Percentiles rank a stretch among this genome's conserved stretches.
These are phyloP conservation scores for Elsinoe australis DNA, from an alignment of 2,329 filamentous ascomycete species.

Conservation along the genomic window DNA sequence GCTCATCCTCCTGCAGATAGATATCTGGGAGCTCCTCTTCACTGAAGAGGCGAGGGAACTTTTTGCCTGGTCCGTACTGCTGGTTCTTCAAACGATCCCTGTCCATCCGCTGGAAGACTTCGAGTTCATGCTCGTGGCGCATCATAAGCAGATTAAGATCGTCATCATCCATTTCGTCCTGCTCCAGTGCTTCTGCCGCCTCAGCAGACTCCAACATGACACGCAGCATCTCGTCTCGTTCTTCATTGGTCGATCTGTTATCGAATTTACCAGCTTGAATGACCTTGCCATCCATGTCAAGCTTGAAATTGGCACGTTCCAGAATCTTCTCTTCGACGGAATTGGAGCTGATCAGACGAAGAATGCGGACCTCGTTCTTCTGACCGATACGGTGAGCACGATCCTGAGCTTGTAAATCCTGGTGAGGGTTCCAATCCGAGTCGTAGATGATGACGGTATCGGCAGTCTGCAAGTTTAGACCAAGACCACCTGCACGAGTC, in stretches of 20 bases:
- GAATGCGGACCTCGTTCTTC: constrained; percentile 97
- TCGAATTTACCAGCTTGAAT: constrained; percentile 99
- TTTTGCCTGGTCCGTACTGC: constrained; percentile 64
- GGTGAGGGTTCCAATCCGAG: constrained; percentile 98
- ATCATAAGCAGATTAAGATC: constrained; percentile 93
- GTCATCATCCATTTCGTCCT: constrained; percentile 98
- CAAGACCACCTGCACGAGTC: constrained; percentile 93
- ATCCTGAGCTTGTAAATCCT: constrained; percentile 98
- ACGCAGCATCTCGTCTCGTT: constrained; percentile 92
- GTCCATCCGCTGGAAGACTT: constrained; percentile 74
- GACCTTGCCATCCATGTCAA: constrained; percentile 99
- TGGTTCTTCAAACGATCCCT: constrained; percentile 59
- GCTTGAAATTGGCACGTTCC: constrained; percentile 91
- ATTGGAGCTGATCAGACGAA: constrained; percentile 90
- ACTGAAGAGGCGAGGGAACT: constrained; percentile 69
- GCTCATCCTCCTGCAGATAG: constrained; percentile 79
- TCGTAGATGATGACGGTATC: constrained; percentile 99
- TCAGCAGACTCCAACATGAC: constrained; percentile 80
- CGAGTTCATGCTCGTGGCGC: constrained; percentile 72
- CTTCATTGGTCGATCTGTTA: constrained; percentile 97
- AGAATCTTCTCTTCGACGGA: constrained; percentile 98
- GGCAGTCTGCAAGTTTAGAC: constrained; percentile 92
- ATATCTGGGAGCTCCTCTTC: constrained; percentile 90
- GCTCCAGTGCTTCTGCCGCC: constrained; percentile 63
- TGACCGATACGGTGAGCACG: constrained; percentile 99